These are phyloP conservation scores for Pueraria montana DNA, from an alignment of 306 rosid species.

Conservation along the genomic window DNA sequence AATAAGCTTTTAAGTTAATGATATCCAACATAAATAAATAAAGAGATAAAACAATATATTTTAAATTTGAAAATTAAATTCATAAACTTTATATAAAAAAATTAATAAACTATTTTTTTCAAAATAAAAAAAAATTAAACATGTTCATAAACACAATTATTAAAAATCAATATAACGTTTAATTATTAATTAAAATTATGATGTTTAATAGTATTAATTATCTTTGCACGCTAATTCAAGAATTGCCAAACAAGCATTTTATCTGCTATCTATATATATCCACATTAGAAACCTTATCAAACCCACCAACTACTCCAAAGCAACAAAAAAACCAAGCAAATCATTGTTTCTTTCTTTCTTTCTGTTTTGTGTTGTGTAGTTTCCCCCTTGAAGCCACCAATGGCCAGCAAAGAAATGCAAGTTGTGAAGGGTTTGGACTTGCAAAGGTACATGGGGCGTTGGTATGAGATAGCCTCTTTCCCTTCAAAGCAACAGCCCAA, in stretches of 20 bases:
- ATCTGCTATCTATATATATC: neutral
- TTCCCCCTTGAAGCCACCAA: neutral
- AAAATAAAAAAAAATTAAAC: too few relatives aligned
- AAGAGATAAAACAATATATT: neutral
- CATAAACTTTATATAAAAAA: neutral
- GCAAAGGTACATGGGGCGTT: constrained; percentile 82
- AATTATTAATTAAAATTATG: too few relatives aligned
- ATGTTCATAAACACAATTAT: too few relatives aligned
- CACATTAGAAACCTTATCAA: neutral
- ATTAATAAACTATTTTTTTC: too few relatives aligned
- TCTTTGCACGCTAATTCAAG: neutral
- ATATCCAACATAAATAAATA: neutral
- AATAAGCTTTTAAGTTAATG: neutral
- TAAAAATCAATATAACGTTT: too few relatives aligned
- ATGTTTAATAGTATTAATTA: neutral
- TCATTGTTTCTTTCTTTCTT: neutral
- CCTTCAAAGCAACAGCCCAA: constrained; percentile 82
- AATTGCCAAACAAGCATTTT: neutral
- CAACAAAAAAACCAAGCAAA: neutral
- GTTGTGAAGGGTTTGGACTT: constrained; percentile 73
- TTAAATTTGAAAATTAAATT: neutral
- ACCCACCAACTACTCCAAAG: neutral
- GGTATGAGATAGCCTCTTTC: constrained; percentile 94
- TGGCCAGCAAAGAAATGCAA: constrained; percentile 74
- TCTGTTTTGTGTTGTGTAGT: neutral